Conservation (phyloP, 148 eudicot genomes). For the Diospyros kaki region DNA sequence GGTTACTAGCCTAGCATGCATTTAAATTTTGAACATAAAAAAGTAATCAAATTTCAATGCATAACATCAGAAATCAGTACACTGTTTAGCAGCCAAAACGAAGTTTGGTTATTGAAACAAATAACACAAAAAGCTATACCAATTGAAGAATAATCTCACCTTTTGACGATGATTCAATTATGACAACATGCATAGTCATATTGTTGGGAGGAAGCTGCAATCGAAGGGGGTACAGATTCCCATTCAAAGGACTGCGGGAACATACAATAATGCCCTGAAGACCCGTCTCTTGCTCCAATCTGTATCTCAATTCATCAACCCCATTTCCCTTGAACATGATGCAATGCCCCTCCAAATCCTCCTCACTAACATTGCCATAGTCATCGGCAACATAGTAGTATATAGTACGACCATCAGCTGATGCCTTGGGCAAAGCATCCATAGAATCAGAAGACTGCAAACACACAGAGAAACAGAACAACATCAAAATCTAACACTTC, state of each 20-base stretch:
- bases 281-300: conserved; percentile 51
- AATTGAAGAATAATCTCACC: conserved; percentile 16
- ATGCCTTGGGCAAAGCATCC: conserved; percentile 41
- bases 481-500: conserved; percentile 1
- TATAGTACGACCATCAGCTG: conserved; percentile 52
- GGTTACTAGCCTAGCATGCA: too few species aligned
- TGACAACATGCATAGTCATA: conserved; percentile 54
- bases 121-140: neutral
- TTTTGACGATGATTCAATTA: conserved; percentile 39
- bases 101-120: neutral
- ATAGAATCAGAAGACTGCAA: conserved; percentile 63
- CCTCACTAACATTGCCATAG: conserved; percentile 30
- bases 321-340: conserved; percentile 52
- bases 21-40: neutral
- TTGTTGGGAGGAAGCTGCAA: conserved; percentile 69
- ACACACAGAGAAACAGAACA: neutral
- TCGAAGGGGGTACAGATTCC: conserved; percentile 57
- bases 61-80: neutral
- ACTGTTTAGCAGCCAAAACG: neutral
- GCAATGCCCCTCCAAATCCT: conserved; percentile 24
- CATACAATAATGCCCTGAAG: conserved; percentile 48
- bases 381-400: conserved; percentile 52
- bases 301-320: conserved; percentile 50
- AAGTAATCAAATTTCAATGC: neutral
- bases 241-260: conserved; percentile 53